These are phyloP conservation scores for Phycomyces blakesleeanus DNA, from an alignment of 192 early-diverging fungal species.

Conservation along the genomic window DNA sequence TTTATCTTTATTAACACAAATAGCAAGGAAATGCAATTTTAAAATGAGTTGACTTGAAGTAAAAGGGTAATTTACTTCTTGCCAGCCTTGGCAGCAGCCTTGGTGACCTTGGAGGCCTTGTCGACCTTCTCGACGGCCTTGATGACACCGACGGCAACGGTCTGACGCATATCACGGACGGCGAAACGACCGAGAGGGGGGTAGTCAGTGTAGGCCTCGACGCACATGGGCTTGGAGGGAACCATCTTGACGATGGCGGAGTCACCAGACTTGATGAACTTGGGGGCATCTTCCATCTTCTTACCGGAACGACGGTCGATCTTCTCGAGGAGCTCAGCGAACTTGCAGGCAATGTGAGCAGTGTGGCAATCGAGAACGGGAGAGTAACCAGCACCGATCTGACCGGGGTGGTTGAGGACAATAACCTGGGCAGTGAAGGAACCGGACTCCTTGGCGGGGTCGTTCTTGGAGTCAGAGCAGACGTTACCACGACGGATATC, in stretches of 20 bases:
- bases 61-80: constrained; percentile 83
- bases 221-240: constrained; percentile 96
- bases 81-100: constrained; percentile 70
- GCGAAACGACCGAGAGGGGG: constrained; percentile 96
- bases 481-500: constrained; percentile 96
- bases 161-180: constrained; percentile 97
- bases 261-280: constrained; percentile 95
- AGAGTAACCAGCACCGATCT: constrained; percentile 91
- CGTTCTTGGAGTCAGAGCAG: constrained; percentile 95
- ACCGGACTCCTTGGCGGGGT: constrained; percentile 88
- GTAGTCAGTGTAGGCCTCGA: constrained; percentile 91
- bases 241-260: constrained; percentile 93
- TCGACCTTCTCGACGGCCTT: constrained; percentile 87
- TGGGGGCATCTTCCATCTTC: constrained; percentile 89
- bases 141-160: constrained; percentile 97
- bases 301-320: constrained; percentile 96
- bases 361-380: constrained; percentile 96
- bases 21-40: background rate
- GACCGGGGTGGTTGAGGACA: constrained; percentile 95
- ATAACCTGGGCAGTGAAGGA: constrained; percentile 95
- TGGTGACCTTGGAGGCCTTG: constrained; percentile 70
- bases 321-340: constrained; percentile 90
- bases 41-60: constrained; percentile 48
- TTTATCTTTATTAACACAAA: background rate
- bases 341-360: constrained; percentile 97